Percentiles rank a stretch among this genome's conserved stretches.
These are phyloP conservation scores for Cercospora citrullina DNA, from an alignment of 2,329 filamentous ascomycete species.

Conservation along the genomic window DNA sequence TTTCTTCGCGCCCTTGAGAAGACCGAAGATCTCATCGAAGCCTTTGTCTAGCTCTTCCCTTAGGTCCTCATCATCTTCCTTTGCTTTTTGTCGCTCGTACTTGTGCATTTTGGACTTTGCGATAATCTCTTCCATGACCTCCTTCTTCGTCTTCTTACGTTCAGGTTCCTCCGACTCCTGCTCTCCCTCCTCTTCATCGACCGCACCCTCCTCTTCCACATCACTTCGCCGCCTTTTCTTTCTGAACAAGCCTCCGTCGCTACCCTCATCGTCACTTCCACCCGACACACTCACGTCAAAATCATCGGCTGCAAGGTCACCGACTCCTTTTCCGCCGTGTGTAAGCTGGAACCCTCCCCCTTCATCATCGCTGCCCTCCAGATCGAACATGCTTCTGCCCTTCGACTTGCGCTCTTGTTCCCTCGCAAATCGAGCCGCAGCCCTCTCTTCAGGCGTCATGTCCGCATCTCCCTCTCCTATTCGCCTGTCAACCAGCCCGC, in stretches of 20 bases:
- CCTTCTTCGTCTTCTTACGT: conserved; percentile 89
- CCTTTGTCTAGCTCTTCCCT: conserved; percentile 82
- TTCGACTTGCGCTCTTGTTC: conserved; percentile 81
- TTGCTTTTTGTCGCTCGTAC: conserved; percentile 86
- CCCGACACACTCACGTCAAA: conserved; percentile 50
- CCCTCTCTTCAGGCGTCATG: conserved; percentile 90
- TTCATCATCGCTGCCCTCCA: conserved; percentile 77
- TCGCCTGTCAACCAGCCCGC: conserved; percentile 86
- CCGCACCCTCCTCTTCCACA: conserved; percentile 56
- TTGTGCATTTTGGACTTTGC: conserved; percentile 96
- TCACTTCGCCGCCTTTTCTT: conserved; percentile 49
- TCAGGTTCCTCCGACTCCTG: conserved; percentile 62
- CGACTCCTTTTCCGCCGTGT: conserved; percentile 66
- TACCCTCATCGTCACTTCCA: conserved; percentile 34
- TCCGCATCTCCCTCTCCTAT: conserved; percentile 94
- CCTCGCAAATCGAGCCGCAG: conserved; percentile 83
- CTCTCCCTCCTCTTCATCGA: conserved; percentile 53
- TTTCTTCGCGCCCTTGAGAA: conserved; percentile 63
- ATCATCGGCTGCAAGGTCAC: conserved; percentile 80
- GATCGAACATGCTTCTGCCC: conserved; percentile 79
- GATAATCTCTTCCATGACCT: conserved; percentile 97
- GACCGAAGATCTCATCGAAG: conserved; percentile 70
- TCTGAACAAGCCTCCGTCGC: conserved; percentile 42
- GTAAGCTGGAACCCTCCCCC: conserved; percentile 60
- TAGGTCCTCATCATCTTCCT: conserved; percentile 90